Percentiles rank a stretch among this genome's conserved stretches.
Evolutionary conservation across 73 alveolate species (phyloP).

Genomic region (Paramecium biaurelia): DNA sequence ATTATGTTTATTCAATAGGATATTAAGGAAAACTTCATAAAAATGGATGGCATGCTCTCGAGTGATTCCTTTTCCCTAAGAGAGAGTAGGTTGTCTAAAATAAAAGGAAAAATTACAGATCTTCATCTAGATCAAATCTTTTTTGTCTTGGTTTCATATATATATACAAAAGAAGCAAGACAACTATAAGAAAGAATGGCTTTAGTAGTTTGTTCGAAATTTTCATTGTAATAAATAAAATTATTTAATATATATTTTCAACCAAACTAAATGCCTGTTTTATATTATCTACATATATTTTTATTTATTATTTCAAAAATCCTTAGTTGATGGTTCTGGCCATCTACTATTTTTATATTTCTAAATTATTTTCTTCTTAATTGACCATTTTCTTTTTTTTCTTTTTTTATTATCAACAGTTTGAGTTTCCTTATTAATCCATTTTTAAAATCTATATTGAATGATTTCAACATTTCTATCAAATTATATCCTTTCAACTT

Average conservation of each 20-base stretch:
- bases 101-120: not conserved
- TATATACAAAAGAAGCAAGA: not conserved
- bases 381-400: not conserved
- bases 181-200: not conserved
- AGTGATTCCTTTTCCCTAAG: conserved; percentile 40
- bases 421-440: not conserved
- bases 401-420: not conserved
- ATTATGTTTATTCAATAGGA: conserved; percentile 24
- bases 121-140: conserved; percentile 40
- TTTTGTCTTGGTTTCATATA: conserved; percentile 32
- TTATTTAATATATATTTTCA: not conserved
- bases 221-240: not conserved
- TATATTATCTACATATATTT: not conserved
- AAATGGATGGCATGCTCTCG: conserved; percentile 46
- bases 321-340: not conserved
- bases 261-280: not conserved
- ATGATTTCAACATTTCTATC: not conserved
- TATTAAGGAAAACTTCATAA: conserved; percentile 31
- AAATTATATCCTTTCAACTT: not conserved
- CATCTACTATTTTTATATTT: not conserved
- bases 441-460: not conserved
- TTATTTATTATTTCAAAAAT: not conserved
- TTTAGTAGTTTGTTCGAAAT: not conserved
- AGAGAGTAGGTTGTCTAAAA: conserved; percentile 8
- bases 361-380: not conserved